Evolutionary conservation across 2,329 filamentous ascomycete species (phyloP).

Genomic region (Dactylellina haptotyla): DNA sequence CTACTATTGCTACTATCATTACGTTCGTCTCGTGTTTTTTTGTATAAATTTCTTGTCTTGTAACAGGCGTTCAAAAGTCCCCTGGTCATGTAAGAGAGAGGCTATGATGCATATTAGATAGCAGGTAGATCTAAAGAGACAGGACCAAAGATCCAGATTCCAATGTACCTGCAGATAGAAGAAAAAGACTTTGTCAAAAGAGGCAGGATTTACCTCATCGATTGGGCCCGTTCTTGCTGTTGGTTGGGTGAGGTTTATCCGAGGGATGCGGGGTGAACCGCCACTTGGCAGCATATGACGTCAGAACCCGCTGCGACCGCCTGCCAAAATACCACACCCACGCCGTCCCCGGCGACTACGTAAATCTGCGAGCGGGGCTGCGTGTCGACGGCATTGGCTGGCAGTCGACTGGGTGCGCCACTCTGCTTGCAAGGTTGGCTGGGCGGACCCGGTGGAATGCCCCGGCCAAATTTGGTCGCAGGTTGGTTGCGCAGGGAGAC

Average conservation of each 20-base stretch:
- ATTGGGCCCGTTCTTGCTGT: neutral
- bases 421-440: neutral
- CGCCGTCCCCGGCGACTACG: too few species aligned
- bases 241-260: neutral
- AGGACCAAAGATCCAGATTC: too few species aligned
- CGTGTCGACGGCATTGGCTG: neutral
- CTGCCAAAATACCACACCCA: too few species aligned
- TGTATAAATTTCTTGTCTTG: neutral
- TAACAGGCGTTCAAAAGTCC: constrained; percentile 17
- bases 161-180: constrained; percentile 7
- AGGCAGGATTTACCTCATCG: constrained; percentile 20
- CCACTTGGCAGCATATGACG: constrained; percentile 12
- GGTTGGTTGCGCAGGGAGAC: neutral
- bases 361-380: neutral
- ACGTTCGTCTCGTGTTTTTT: too few species aligned
- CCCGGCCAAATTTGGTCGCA: constrained; percentile 1
- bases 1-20: too few species aligned
- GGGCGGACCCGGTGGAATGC: constrained; percentile 32
- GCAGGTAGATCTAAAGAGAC: too few species aligned
- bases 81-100: neutral
- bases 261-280: constrained; percentile 13
- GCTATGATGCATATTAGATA: neutral
- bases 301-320: constrained; percentile 30
- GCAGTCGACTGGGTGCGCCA: neutral
- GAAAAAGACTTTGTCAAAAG: neutral